Percentiles rank a stretch among this genome's conserved stretches.
Evolutionary conservation across 148 eudicot species (phyloP).

Genomic region (Pouteria glomerata): DNA sequence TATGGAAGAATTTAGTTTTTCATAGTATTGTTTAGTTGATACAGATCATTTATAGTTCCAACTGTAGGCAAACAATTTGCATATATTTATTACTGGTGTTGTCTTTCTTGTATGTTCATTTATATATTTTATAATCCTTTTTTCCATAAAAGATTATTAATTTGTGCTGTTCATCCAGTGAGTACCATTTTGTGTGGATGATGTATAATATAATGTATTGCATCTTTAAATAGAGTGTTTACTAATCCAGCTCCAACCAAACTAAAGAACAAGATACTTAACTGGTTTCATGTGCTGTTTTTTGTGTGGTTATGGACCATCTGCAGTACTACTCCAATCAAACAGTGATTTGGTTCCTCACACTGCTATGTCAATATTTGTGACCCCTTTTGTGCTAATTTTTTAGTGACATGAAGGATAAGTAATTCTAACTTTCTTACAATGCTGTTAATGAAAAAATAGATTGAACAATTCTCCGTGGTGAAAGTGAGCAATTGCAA

Average conservation of each 20-base stretch:
- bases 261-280: not conserved
- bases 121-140: too few species aligned
- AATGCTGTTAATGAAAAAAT: not conserved
- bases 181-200: not conserved
- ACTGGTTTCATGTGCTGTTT: not conserved
- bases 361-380: not conserved
- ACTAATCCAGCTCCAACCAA: not conserved
- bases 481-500: not conserved
- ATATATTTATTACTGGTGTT: not conserved
- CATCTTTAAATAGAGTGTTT: not conserved
- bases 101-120: too few species aligned
- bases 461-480: not conserved
- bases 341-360: not conserved
- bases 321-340: not conserved
- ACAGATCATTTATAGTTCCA: not conserved
- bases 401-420: not conserved
- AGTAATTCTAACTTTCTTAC: not conserved
- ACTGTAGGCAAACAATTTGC: not conserved
- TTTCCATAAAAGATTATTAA: not conserved
- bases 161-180: not conserved
- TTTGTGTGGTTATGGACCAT: not conserved
- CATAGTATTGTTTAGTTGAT: not conserved
- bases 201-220: not conserved
- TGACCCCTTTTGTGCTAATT: not conserved
- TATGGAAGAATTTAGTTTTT: constrained; percentile 23